Conservation (phyloP, 2,329 filamentous ascomycete genomes). For the Didymella lethalis region DNA sequence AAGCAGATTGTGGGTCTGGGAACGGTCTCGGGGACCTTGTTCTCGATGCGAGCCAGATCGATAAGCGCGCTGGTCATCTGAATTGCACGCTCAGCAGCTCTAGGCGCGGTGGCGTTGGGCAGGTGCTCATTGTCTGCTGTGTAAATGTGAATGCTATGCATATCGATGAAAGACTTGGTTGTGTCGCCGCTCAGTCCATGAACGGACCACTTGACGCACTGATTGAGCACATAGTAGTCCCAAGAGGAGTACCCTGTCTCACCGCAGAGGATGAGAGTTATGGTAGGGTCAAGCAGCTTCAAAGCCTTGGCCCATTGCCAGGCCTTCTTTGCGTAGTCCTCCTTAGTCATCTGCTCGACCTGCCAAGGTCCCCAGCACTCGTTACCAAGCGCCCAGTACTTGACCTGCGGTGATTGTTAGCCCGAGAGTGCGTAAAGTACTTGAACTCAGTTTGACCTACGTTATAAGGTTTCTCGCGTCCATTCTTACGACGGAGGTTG, state of each 20-base stretch:
- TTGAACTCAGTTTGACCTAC: constrained; percentile 42
- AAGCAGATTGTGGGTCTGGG: constrained; percentile 77
- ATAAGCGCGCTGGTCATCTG: constrained; percentile 73
- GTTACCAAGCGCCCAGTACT: constrained; percentile 88
- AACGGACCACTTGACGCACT: constrained; percentile 65
- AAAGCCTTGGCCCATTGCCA: constrained; percentile 76
- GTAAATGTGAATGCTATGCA: constrained; percentile 84
- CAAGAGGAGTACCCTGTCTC: constrained; percentile 73
- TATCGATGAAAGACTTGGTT: constrained; percentile 68
- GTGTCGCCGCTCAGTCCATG: constrained; percentile 59
- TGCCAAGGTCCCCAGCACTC: constrained; percentile 74
- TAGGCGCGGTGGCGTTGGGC: constrained; percentile 62
- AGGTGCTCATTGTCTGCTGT: constrained; percentile 64
- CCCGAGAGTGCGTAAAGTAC: background rate
- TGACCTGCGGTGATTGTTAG: constrained; percentile 56
- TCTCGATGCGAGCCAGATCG: constrained; percentile 76
- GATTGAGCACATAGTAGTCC: constrained; percentile 76
- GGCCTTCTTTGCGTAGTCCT: constrained; percentile 73
- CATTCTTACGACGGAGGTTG: constrained; percentile 78
- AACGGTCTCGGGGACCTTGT: constrained; percentile 66
- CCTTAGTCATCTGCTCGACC: constrained; percentile 72
- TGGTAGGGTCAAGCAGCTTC: constrained; percentile 73
- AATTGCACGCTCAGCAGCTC: constrained; percentile 76
- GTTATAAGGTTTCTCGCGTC: constrained; percentile 77
- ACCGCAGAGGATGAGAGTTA: constrained; percentile 77